Evolutionary conservation across 129 eudicot genomes (phyloP).

Genomic region (Chrysanthemum lavandulifolium): DNA sequence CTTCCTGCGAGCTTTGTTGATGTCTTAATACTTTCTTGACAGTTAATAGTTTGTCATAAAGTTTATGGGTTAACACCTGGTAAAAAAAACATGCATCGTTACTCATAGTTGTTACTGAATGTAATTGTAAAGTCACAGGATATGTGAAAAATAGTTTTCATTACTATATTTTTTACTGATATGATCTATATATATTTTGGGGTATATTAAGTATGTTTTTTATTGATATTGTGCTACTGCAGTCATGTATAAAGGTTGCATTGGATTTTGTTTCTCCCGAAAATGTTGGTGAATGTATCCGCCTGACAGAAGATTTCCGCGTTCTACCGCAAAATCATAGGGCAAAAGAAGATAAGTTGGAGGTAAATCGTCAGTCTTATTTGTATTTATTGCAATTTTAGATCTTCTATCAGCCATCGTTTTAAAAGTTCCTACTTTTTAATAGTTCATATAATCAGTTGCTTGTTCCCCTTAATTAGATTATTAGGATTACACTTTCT

Average conservation of each 20-base stretch:
- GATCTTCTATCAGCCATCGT: not conserved
- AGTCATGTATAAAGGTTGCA: conserved; percentile 67
- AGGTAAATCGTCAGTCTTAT: conserved; percentile 38
- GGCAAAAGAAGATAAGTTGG: conserved; percentile 68
- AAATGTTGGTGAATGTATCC: conserved; percentile 60
- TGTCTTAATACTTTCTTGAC: no score
- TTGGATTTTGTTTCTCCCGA: conserved; percentile 64
- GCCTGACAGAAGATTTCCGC: conserved; percentile 52
- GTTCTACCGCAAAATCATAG: conserved; percentile 50
- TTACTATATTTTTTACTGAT: not conserved
- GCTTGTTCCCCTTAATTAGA: no score
- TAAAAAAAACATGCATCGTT: no score
- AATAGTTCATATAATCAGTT: no score
- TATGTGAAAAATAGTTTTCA: not conserved
- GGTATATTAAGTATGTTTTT: not conserved
- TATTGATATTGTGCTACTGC: conserved; percentile 18
- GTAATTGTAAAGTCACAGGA: no score
- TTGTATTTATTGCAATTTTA: not conserved
- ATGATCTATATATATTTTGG: not conserved
- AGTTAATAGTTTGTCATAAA: no score
- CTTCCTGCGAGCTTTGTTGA: no score
- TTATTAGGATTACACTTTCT: no score
- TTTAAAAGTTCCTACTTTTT: not conserved
- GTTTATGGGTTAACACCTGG: no score
- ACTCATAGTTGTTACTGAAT: no score